These are phyloP conservation scores for Capsella rubella DNA, from an alignment of 441 rosid genomes.

Conservation along the genomic window DNA sequence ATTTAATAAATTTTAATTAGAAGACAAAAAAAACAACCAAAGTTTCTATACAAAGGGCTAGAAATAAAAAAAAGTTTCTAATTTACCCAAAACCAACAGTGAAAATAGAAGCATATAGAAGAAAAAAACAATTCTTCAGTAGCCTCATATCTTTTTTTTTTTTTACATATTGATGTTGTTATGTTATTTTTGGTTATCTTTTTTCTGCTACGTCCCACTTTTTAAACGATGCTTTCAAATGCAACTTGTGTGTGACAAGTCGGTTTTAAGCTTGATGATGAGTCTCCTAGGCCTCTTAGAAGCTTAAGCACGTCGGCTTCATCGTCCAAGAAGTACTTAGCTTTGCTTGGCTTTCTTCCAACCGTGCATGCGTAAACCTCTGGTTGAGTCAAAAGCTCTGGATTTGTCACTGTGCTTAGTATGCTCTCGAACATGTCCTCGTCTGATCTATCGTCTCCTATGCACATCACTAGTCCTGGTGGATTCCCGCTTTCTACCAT, in stretches of 20 bases:
- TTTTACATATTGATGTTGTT: conserved; percentile 1
- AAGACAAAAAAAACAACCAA: neutral
- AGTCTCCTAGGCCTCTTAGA: conserved; percentile 46
- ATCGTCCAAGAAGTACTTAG: conserved; percentile 60
- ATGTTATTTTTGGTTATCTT: neutral
- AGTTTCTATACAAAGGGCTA: neutral
- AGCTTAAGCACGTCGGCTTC: conserved; percentile 55
- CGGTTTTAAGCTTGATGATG: conserved; percentile 38
- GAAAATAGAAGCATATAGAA: neutral
- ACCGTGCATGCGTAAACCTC: conserved; percentile 65
- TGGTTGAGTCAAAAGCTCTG: conserved; percentile 48
- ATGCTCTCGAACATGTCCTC: conserved; percentile 74
- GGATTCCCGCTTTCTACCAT: conserved; percentile 51
- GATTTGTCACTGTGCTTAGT: conserved; percentile 47
- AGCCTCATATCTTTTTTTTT: neutral
- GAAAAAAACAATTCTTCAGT: neutral
- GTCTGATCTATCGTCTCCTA: conserved; percentile 70
- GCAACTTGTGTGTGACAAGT: conserved; percentile 47
- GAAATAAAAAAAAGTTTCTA: neutral
- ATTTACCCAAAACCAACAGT: neutral
- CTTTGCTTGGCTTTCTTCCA: conserved; percentile 67
- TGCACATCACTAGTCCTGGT: conserved; percentile 66
- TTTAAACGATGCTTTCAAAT: conserved; percentile 52
- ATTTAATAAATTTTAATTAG: neutral
- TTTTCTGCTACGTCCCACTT: neutral